Evolutionary conservation across 2,329 filamentous ascomycete genomes (phyloP).

Genomic region (Penicillium concentricum): DNA sequence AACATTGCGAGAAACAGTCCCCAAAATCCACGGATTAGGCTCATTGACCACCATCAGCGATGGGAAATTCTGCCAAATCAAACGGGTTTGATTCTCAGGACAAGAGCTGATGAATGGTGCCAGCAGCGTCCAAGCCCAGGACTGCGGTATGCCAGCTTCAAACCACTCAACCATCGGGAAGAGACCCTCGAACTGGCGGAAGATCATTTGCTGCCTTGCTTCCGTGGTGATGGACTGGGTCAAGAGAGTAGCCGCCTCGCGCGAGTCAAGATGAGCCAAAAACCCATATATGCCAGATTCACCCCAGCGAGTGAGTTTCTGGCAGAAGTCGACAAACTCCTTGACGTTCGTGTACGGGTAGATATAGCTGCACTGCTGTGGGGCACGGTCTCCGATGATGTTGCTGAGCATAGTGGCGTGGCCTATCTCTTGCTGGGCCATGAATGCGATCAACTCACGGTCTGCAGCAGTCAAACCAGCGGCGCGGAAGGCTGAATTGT

Average conservation of each 20-base stretch:
- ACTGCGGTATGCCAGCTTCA: constrained; percentile 74
- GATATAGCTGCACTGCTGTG: constrained; percentile 75
- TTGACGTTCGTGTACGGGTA: constrained; percentile 73
- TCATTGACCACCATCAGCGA: constrained; percentile 70
- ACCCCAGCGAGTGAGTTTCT: constrained; percentile 79
- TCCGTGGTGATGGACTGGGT: constrained; percentile 76
- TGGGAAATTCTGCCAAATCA: constrained; percentile 85
- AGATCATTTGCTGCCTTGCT: constrained; percentile 79
- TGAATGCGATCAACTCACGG: constrained; percentile 69
- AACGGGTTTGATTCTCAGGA: constrained; percentile 67
- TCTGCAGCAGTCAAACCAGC: constrained; percentile 69
- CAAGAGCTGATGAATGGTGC: constrained; percentile 79
- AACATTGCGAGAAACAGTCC: not conserved
- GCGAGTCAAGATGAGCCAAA: constrained; percentile 72
- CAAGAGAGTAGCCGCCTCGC: constrained; percentile 70
- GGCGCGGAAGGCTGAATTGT: constrained; percentile 65
- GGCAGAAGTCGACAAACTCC: constrained; percentile 79
- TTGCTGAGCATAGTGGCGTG: constrained; percentile 76
- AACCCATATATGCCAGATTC: constrained; percentile 81
- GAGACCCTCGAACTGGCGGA: constrained; percentile 76
- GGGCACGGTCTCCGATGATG: constrained; percentile 70
- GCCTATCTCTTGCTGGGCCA: constrained; percentile 74
- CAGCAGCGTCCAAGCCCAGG: constrained; percentile 78
- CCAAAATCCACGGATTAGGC: constrained; percentile 58
- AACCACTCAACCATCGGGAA: constrained; percentile 85